Percentiles rank a stretch among this genome's conserved stretches.
Conservation (phyloP, 2,329 filamentous ascomycete species). For the Xylaria sp. region DNA sequence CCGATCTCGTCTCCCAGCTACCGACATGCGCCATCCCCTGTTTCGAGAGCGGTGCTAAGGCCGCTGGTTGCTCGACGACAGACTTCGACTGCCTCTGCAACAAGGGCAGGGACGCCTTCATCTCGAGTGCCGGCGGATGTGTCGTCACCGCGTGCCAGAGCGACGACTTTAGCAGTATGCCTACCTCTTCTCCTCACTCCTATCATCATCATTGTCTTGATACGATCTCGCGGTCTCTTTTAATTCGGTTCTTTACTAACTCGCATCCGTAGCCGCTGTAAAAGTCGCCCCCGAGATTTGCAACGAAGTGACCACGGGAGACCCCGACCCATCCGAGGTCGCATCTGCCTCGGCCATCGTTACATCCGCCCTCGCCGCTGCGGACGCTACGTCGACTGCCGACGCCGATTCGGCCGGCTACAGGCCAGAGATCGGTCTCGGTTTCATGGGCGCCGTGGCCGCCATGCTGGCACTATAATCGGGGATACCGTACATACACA, state of each 20-base stretch:
- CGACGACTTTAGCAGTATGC: slow-evolving; percentile 37
- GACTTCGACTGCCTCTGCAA: slow-evolving; percentile 42
- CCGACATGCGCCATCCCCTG: slow-evolving; percentile 40
- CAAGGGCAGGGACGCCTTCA: slow-evolving; percentile 32
- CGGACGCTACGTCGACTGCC: slow-evolving; percentile 23
- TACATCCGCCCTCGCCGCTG: slow-evolving; percentile 35
- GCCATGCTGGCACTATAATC: slow-evolving; percentile 37
- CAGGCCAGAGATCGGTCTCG: slow-evolving; percentile 37
- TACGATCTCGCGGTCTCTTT: no score
- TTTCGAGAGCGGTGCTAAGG: slow-evolving; percentile 30
- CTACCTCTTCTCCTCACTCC: neutral
- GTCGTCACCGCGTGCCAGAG: slow-evolving; percentile 29
- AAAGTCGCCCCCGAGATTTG: slow-evolving; percentile 39
- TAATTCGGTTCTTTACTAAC: neutral
- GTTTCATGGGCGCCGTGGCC: slow-evolving; percentile 37
- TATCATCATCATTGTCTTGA: neutral
- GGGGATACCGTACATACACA: neutral
- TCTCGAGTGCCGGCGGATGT: slow-evolving; percentile 33
- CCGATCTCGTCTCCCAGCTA: slow-evolving; percentile 38
- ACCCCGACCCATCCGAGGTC: slow-evolving; percentile 36
- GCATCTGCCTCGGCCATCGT: slow-evolving; percentile 40
- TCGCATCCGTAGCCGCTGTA: slow-evolving; percentile 25
- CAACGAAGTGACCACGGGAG: slow-evolving; percentile 28
- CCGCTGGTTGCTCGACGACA: slow-evolving; percentile 35
- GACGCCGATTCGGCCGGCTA: slow-evolving; percentile 35